phyloP scores from a whole-genome alignment of 1,284 basidiomycete species.

The Porodaedalea pini region DNA sequence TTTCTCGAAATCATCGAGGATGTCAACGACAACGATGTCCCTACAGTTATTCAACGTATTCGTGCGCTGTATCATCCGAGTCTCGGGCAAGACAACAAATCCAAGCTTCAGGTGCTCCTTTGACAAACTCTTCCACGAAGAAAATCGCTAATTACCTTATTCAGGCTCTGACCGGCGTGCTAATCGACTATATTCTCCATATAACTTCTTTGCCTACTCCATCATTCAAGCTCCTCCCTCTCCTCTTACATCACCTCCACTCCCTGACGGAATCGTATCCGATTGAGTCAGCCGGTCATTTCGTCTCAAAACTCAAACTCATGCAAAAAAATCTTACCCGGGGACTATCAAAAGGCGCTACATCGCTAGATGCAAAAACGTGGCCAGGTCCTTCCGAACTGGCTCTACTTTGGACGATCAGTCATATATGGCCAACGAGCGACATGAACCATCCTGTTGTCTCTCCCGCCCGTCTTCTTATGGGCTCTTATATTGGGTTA shows the following conservation, averaged over 20 bases:
- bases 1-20: slow-evolving; percentile 80
- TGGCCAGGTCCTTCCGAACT: slow-evolving; percentile 89
- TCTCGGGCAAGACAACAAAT: slow-evolving; percentile 87
- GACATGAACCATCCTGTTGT: slow-evolving; percentile 91
- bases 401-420: slow-evolving; percentile 76
- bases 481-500: slow-evolving; percentile 89
- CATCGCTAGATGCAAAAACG: slow-evolving; percentile 66
- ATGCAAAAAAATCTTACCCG: slow-evolving; percentile 95
- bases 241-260: slow-evolving; percentile 79
- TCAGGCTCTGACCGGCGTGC: slow-evolving; percentile 71
- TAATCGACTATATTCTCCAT: slow-evolving; percentile 91
- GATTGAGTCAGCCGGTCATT: slow-evolving; percentile 73
- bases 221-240: slow-evolving; percentile 57
- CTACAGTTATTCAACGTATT: slow-evolving; percentile 87
- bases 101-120: slow-evolving; percentile 72
- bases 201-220: slow-evolving; percentile 63
- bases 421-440: slow-evolving; percentile 88
- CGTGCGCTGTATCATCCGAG: slow-evolving; percentile 90
- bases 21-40: slow-evolving; percentile 68
- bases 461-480: slow-evolving; percentile 82
- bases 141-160: no score
- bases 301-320: slow-evolving; percentile 78
- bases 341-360: slow-evolving; percentile 75
- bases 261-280: slow-evolving; percentile 83
- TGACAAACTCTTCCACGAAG: slow-evolving; percentile 14